Base-by-base conservation (phyloP, 73 alveolate genomes). In the Paramecium primaurelia region DNA sequence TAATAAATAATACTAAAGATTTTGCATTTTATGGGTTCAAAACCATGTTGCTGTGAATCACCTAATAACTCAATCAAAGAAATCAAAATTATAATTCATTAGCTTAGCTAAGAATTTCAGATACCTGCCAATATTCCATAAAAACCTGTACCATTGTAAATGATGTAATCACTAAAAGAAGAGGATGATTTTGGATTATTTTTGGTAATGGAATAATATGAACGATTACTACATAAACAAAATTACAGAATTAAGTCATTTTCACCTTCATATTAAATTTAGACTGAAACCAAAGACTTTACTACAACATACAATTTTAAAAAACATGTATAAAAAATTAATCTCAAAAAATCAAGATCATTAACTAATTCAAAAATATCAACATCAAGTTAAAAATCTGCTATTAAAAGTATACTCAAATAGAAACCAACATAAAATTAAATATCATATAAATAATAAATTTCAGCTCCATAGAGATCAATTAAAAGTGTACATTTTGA, bases 201-300 rank as follows among this genome's bases (percentile, higher is more conserved):
- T 64, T 34, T 64, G 42, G 84, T 64, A 14, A 64, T 64, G 84
- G 84, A 64, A 26, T 64, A 64, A 64, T 64, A 64, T 34, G 84
- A 64, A 14, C 20, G 84, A 26, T 32, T 64, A 64, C 42, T 64
- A 1, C 3, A 12, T 34, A 64, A 64, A 28, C 47, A 64, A 11
- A 64, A 34, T 32, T 28, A 14, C 0, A 64, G 47, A 32, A 64
- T 11, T 3, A 64, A 34, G 28, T 64, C 84, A 1, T 11, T 6
- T 25, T 64, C 84, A 3, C 51, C 32, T 12, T 34, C 84, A 25
- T 20, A 34, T 14, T 12, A 64, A 32, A 32, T 64, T 12, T 0
- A 32, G 5, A 64, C 22, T 10, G 10, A 32, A 14, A 34, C 45
- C 9, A 25, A 64, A 64, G 84, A 28, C 42, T 25, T 32, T 7